Evolutionary conservation across 1,284 basidiomycete genomes (phyloP), one percentile per base, ranked within the genome.

Genomic region (Trichosporon ovoides): DNA sequence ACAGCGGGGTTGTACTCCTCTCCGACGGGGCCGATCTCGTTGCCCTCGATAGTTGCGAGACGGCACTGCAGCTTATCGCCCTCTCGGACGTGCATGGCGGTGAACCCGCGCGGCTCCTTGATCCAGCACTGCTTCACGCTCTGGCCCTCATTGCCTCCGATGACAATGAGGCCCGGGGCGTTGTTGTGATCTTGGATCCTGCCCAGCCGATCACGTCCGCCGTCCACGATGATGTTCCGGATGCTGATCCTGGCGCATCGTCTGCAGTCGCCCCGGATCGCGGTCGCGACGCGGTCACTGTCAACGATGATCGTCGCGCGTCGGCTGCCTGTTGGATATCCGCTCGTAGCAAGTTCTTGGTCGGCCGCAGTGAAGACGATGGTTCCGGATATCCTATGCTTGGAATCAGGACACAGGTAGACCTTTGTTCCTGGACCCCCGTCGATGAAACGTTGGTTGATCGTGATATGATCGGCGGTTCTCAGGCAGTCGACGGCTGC

Each of bases 311-410:
- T 59, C 11, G 62, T 72, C 0, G 80, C 80, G 34, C 80, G 68
- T 14, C 75, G 68, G 14, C 73, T 67, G 19, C 72, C 78, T 3
- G 69, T 70, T 1, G 80, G 80, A 56, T 79, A 78, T 2, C 80
- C 80, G 46, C 68, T 66, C 3, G 80, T 81, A 18, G 77, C 74
- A 20, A 81, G 65, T 53, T 79, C 78, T 62, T 82, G 81, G 56
- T 79, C 76, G 7, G 74, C 75, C 1, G 75, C 77, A 5, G 77
- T 78, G 68, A 80, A 81, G 57, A 77, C 66, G 64, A 82, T 78
- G 2, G 79, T 68, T 3, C 72, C 70, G 3, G 70, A 69, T 28
- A 81, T 65, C 1, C 67, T 62, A 60, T 80, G 78, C n/a, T 66
- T 65, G 12, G 72, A 69, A 7, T 72, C 69, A 0, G 79, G 79